Conservation (phyloP, 129 eudicot species). For the Tanacetum coccineum region DNA sequence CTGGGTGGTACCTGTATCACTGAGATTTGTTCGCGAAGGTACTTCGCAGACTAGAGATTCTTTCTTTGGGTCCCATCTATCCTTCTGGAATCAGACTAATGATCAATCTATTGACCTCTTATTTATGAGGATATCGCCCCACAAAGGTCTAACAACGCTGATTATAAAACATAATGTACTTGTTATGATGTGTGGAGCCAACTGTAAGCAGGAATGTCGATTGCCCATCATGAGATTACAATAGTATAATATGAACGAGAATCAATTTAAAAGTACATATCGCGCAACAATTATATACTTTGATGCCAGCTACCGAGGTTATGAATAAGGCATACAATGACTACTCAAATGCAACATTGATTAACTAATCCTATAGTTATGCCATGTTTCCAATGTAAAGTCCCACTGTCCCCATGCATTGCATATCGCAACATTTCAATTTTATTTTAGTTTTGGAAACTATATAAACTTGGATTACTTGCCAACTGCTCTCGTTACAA, state of each 20-base stretch:
- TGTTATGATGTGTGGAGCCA: neutral
- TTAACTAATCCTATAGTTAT: neutral
- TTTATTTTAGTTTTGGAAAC: neutral
- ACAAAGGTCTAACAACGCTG: conserved; percentile 2
- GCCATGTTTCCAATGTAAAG: neutral
- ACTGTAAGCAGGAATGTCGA: neutral
- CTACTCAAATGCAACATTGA: too few species aligned
- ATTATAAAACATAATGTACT: neutral
- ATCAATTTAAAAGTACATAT: neutral
- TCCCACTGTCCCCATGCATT: neutral
- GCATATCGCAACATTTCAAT: neutral
- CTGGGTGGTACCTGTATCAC: conserved; percentile 37
- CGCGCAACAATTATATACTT: neutral
- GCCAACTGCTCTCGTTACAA: neutral
- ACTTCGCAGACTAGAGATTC: conserved; percentile 50
- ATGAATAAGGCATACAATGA: too few species aligned
- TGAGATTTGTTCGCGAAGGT: conserved; percentile 55
- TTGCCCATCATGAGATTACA: neutral
- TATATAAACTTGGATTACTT: neutral
- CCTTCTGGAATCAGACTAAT: conserved; percentile 51
- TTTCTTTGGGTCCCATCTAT: conserved; percentile 53
- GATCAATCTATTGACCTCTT: conserved; percentile 67
- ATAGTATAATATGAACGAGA: neutral
- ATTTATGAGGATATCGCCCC: conserved; percentile 16
- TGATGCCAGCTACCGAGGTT: neutral